Base-by-base conservation (phyloP, 1,139 yeast species). In the Debaryomycetaceae sp. region DNA sequence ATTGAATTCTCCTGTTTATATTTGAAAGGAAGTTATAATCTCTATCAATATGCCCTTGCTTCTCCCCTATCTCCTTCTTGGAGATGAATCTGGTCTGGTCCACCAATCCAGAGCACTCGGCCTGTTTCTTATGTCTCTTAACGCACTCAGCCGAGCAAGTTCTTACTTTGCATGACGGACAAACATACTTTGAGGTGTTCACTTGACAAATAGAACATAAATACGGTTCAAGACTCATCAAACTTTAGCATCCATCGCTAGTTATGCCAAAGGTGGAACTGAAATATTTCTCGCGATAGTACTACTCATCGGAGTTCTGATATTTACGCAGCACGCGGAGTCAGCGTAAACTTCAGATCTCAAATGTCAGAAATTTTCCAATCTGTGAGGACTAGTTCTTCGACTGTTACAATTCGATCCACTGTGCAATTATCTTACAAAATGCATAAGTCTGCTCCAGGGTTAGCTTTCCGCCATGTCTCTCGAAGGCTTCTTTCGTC, bases 101-200 rank as follows among this genome's bases (percentile, higher is more conserved):
- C 31, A 81, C 75, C 31, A 59, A 53, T 0, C 98, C 98, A 6
- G 81, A 65, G 59, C 98, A 91, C 31, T 73, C 72, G 8, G 76
- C 68, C 46, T 76, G 77, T 9, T 55, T 57, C 62, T 90, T 89
- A 59, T 91, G 98, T 33, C 72, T 59, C 49, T 78, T 80, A 23
- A 86, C 87, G 65, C 97, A 91, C 5, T 57, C 73, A 11, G 87
- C 60, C 0, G 87, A 81, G 60, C 98, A 91, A 0, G 95, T 85
- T 46, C 68, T 73, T 13, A 70, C 61, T 6, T 67, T 68, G 59
- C 98, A 91, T 8, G 86, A 84, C 0, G 98, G 97, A 60, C 98
- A 91, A n/a, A 76, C 82, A 60, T 91, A 91, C 57, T 83, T 87
- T 46, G 72, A 63, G 20, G 59, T 62, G 22, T 68, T 62, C 22